Evolutionary conservation across 331 rosid genomes (phyloP), one percentile per base, ranked within the genome.

Genomic region (Quercus tomentella): DNA sequence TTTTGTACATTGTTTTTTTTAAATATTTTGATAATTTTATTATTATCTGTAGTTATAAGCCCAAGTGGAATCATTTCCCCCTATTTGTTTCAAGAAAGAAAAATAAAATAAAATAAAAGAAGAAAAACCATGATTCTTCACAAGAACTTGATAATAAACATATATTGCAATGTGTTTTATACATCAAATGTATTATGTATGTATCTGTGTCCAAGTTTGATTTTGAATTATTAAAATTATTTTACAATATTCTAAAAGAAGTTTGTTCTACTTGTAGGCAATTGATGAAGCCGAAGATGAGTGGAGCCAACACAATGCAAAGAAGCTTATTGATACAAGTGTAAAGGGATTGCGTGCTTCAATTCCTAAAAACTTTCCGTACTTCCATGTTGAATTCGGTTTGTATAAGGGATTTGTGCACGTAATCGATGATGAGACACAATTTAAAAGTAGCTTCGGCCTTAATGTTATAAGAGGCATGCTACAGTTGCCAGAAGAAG

Each of bases 281-380:
- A 92, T 94, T 77, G 97, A 90, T 77, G 97, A 94, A 88, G 97
- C 97, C 10, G 96, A 93, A 83, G 95, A 90, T 62, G 97, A 92
- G 76, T 93, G 94, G 98, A 91, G 97, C 82, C 98, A 90, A 76
- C 97, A 91, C 79, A 88, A 90, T 60, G 96, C 96, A 0, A 93
- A 93, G 76, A 93, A 84, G 72, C 92, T 93, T 1, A 90, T 94
- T 1, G 95, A 91, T 72, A 91, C 96, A 6, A 90, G 91, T 55
- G 74, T 76, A 73, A 90, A 90, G 85, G 97, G 98, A 26, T 56
- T 92, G 78, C 90, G 91, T 28, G 89, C 89, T 79, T 90, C 89
- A 17, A 87, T 92, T 70, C 93, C 97, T 2, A 87, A 87, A 77
- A 61, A 90, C 76, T 90, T 94, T 67, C 94, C 98, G 0, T 94